phyloP scores from a whole-genome alignment of 805 yeast genomes.

The Cyberlindnera japonica region DNA sequence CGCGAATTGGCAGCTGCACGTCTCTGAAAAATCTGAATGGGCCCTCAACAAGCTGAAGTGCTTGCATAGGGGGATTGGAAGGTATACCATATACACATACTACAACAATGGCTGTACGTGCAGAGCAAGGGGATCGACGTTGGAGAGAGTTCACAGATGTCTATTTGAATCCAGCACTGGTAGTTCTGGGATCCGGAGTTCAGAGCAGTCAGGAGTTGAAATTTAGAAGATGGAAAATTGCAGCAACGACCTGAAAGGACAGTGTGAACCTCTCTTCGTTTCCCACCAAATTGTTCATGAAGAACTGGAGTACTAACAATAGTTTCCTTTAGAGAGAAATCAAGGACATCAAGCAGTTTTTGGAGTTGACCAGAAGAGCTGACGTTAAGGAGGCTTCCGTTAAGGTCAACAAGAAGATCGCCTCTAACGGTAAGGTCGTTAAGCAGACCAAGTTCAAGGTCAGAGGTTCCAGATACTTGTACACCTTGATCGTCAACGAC shows the following conservation, averaged over 20 bases:
- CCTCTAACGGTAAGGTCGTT: conserved; percentile 77
- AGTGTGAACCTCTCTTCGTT: conserved; percentile 7
- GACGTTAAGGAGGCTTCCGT: conserved; percentile 92
- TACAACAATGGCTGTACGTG: conserved; percentile 15
- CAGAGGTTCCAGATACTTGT: conserved; percentile 91
- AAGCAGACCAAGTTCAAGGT: conserved; percentile 98
- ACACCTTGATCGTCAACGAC: conserved; percentile 94
- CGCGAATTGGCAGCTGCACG: background rate
- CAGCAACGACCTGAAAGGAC: background rate
- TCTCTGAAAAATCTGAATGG: background rate
- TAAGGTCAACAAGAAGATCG: conserved; percentile 85
- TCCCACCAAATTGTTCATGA: no score
- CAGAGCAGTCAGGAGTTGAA: background rate
- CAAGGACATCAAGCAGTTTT: conserved; percentile 95
- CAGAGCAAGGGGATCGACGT: no score
- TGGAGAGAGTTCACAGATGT: no score
- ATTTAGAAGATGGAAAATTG: background rate
- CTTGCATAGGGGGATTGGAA: no score
- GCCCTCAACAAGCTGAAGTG: background rate
- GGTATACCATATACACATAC: conserved; percentile 6
- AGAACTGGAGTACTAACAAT: no score
- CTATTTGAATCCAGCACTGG: background rate
- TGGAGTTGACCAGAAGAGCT: conserved; percentile 93
- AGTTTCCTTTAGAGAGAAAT: conserved; percentile 74
- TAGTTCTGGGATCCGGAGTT: background rate